Evolutionary conservation across 2,329 filamentous ascomycete species (phyloP), one percentile per base, ranked within the genome.

Genomic region (Ophiocordyceps sinensis): DNA sequence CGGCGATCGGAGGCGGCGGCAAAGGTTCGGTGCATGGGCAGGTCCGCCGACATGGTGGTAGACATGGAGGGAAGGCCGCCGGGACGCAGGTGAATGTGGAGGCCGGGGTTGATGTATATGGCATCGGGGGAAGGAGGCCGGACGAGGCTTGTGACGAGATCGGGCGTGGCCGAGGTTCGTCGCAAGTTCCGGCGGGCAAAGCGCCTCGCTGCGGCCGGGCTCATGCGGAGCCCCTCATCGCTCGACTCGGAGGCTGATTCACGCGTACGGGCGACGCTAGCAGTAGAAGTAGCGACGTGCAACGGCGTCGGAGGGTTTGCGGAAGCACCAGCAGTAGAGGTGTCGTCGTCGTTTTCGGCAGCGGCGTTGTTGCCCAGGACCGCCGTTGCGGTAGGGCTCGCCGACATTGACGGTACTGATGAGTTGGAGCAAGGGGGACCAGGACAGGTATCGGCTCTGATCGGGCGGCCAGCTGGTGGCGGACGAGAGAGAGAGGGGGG

Each of bases 141-240:
- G 37, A 63, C 58, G 39, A 62, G 57, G 47, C 60, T 62, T 31
- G 58, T 63, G 45, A 62, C 58, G 42, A 63, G 57, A 41, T 63
- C 60, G 39, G 60, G 60, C 12, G 60, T 63, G n/a, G 58, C 57
- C 14, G 57, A 55, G 21, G 52, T 51, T 29, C 54, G 54, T 37
- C 56, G 54, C 37, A 61, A 51, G 43, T 52, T 60, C n/a, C 57
- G 57, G 23, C 59, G 56, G 31, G 57, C 58, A 35, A 62, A 58
- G 34, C 59, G 56, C 12, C 60, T 53, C 15, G 57, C 58, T 13
- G 59, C 57, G 21, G 57, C 54, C 1, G 58, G 53, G 36, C 53
- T 62, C 49, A 62, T 49, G 13, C 50, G 53, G 37, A 59, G 45
- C 7, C 56, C 56, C 37, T 62, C 59, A 41, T 62, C 60, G 46